Evolutionary conservation across 768 basidiomycete species (phyloP).

Genomic region (Lentinula sp.): DNA sequence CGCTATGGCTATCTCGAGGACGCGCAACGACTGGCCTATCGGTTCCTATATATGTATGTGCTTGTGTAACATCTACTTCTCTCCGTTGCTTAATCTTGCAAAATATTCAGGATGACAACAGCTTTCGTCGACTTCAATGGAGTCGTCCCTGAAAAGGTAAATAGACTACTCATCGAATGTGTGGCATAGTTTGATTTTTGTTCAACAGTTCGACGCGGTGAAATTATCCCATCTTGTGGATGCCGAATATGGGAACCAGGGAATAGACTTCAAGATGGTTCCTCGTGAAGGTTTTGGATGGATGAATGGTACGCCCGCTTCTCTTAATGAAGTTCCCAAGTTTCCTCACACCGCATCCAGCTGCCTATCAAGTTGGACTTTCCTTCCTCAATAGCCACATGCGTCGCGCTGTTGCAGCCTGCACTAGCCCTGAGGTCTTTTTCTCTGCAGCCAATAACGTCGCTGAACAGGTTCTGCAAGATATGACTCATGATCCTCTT

Average conservation of each 20-base stretch:
- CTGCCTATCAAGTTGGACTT: conserved; percentile 95
- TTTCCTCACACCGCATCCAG: conserved; percentile 26
- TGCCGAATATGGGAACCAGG: conserved; percentile 95
- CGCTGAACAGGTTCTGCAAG: conserved; percentile 28
- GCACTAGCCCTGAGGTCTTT: conserved; percentile 90
- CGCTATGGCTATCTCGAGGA: conserved; percentile 94
- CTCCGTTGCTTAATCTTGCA: neutral
- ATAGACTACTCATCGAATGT: conserved; percentile 5
- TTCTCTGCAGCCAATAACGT: conserved; percentile 45
- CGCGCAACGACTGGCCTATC: conserved; percentile 87
- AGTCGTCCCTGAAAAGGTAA: conserved; percentile 94
- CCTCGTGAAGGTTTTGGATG: conserved; percentile 97
- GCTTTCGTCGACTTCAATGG: conserved; percentile 97
- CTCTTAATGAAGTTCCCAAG: neutral
- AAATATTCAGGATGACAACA: conserved; percentile 70
- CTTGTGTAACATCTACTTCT: conserved; percentile 20
- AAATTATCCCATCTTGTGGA: conserved; percentile 93
- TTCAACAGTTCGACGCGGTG: conserved; percentile 83
- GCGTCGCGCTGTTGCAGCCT: conserved; percentile 92
- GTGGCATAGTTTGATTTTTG: neutral
- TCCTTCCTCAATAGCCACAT: conserved; percentile 91
- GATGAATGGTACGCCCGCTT: conserved; percentile 76
- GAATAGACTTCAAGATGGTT: conserved; percentile 96
- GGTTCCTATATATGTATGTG: conserved; percentile 99
- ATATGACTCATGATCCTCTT: conserved; percentile 47